Conservation (phyloP, 345 rosid species). For the Lepidium didymum region DNA sequence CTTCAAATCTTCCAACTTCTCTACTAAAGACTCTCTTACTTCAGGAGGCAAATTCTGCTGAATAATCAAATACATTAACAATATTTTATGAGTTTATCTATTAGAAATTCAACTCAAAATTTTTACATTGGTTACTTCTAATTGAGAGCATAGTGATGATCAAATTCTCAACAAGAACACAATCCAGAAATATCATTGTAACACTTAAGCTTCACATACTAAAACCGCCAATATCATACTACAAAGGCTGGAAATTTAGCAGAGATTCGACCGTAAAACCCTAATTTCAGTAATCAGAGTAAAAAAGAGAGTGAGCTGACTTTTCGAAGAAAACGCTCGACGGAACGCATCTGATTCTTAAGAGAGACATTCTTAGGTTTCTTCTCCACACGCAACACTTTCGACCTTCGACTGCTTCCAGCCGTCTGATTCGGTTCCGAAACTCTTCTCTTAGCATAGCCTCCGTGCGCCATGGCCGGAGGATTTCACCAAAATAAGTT, state of each 20-base stretch:
- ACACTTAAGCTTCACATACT: neutral
- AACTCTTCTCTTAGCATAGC: conserved; percentile 67
- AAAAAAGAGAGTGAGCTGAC: conserved; percentile 25
- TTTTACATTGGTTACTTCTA: neutral
- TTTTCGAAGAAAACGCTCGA: conserved; percentile 97
- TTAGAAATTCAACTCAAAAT: neutral
- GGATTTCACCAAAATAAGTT: neutral
- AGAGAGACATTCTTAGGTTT: conserved; percentile 71
- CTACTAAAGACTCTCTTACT: conserved; percentile 63
- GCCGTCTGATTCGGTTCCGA: conserved; percentile 50
- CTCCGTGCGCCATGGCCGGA: conserved; percentile 83
- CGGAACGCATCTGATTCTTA: conserved; percentile 92
- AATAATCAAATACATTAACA: neutral
- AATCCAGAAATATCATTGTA: neutral
- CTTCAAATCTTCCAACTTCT: conserved; percentile 69
- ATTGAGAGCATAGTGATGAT: neutral
- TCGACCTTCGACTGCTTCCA: conserved; percentile 63
- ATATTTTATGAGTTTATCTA: neutral
- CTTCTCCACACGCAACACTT: conserved; percentile 62
- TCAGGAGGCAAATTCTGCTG: conserved; percentile 61
- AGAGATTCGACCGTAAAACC: neutral
- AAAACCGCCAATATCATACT: neutral
- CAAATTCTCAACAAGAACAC: neutral
- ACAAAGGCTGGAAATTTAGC: neutral
- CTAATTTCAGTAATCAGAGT: neutral